Evolutionary conservation across 345 rosid species (phyloP).

Genomic region (Angophora floribunda): DNA sequence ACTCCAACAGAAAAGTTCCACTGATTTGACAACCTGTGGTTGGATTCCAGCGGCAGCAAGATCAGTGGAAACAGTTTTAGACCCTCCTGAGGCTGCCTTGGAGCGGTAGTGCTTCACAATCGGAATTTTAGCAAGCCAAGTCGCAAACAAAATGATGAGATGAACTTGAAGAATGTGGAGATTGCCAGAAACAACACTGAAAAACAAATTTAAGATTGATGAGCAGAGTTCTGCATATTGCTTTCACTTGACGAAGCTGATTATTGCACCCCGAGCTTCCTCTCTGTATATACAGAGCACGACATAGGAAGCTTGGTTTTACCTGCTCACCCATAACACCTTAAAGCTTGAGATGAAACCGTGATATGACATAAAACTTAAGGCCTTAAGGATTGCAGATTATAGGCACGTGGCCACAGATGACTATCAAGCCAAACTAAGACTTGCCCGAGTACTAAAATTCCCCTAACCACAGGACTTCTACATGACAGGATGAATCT

Average conservation of each 20-base stretch:
- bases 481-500: background rate
- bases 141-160: constrained; percentile 49
- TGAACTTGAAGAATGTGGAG: constrained; percentile 52
- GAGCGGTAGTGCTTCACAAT: constrained; percentile 74
- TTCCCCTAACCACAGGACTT: background rate
- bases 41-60: constrained; percentile 85
- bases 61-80: constrained; percentile 68
- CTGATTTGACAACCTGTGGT: constrained; percentile 1
- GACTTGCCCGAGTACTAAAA: background rate
- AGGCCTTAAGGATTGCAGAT: background rate
- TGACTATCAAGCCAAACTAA: background rate
- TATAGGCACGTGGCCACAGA: background rate
- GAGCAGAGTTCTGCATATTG: background rate
- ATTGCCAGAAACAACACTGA: constrained; percentile 72
- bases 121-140: constrained; percentile 61
- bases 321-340: background rate
- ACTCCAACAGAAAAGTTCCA: background rate
- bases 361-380: background rate
- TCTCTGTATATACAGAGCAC: background rate
- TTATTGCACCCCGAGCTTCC: background rate
- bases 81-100: constrained; percentile 83
- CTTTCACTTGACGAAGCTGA: background rate
- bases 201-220: background rate
- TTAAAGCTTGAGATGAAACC: background rate
- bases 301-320: background rate